phyloP scores from a whole-genome alignment of 805 yeast species.

The Kregervanrija pseudodelftensis region DNA sequence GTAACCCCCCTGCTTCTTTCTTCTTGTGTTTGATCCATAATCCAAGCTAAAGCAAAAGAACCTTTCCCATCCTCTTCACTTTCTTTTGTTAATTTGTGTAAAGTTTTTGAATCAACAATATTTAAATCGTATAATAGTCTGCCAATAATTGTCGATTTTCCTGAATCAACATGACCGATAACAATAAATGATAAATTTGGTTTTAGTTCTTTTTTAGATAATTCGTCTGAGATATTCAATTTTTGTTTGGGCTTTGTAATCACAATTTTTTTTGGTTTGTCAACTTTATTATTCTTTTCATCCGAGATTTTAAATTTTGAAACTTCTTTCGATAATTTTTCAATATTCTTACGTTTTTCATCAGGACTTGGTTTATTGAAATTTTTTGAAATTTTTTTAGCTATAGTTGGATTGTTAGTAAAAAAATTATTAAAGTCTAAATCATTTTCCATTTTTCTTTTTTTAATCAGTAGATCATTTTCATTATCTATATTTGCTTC shows the following conservation, averaged over 20 bases:
- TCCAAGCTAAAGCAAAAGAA: slow-evolving; percentile 81
- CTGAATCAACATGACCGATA: slow-evolving; percentile 83
- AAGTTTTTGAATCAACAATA: slow-evolving; percentile 55
- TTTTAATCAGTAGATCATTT: not conserved
- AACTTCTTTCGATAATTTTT: slow-evolving; percentile 21
- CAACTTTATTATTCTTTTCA: not conserved
- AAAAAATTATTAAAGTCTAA: slow-evolving; percentile 6
- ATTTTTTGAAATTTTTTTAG: slow-evolving; percentile 40
- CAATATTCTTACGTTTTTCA: slow-evolving; percentile 33
- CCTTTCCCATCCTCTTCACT: slow-evolving; percentile 64
- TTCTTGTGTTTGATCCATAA: slow-evolving; percentile 73
- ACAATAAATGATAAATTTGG: slow-evolving; percentile 68
- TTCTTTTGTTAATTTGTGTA: slow-evolving; percentile 57
- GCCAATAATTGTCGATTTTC: slow-evolving; percentile 77
- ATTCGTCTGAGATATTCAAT: slow-evolving; percentile 35
- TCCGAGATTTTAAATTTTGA: slow-evolving; percentile 14
- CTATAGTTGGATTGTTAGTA: slow-evolving; percentile 35
- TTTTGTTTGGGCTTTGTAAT: slow-evolving; percentile 37
- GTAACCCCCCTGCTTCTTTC: slow-evolving; percentile 76
- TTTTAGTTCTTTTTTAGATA: slow-evolving; percentile 31
- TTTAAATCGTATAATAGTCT: slow-evolving; percentile 60
- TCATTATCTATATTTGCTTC: not conserved
- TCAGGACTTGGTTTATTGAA: slow-evolving; percentile 78
- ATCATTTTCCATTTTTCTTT: not conserved
- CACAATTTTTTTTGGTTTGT: slow-evolving; percentile 8